phyloP scores from a whole-genome alignment of 257 asterid genomes.

The Thymus quinquecostatus region DNA sequence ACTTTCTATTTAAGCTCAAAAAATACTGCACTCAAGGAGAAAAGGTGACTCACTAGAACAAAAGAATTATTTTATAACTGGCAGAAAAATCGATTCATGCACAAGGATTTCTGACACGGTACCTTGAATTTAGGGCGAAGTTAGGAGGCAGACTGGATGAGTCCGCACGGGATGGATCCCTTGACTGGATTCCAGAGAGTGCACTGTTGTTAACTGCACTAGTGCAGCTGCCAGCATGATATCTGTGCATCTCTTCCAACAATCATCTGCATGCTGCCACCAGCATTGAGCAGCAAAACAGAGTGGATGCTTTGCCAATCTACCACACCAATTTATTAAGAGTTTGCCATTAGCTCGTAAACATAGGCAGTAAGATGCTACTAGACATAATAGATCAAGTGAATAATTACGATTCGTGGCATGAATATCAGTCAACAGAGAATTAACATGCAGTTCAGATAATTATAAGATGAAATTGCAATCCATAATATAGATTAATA shows the following conservation, averaged over 20 bases:
- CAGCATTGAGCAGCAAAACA: slow-evolving; percentile 73
- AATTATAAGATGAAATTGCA: not conserved
- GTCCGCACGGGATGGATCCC: slow-evolving; percentile 83
- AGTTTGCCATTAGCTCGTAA: slow-evolving; percentile 5
- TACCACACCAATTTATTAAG: slow-evolving; percentile 29
- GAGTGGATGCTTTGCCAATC: slow-evolving; percentile 33
- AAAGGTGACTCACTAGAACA: not conserved
- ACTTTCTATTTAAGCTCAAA: not conserved
- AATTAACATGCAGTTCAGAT: not conserved
- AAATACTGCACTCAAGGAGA: not conserved
- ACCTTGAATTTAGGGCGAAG: slow-evolving; percentile 79
- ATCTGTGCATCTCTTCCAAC: slow-evolving; percentile 97
- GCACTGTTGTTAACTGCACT: slow-evolving; percentile 93
- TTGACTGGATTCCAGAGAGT: slow-evolving; percentile 67
- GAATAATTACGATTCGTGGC: not conserved
- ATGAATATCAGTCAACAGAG: not conserved
- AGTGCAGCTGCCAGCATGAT: slow-evolving; percentile 94
- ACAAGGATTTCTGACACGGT: slow-evolving; percentile 20
- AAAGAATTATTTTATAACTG: not conserved
- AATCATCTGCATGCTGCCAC: slow-evolving; percentile 96
- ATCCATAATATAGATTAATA: not conserved
- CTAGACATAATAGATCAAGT: slow-evolving; percentile 3
- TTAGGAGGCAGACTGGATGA: slow-evolving; percentile 66
- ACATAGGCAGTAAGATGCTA: not conserved
- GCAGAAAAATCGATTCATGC: slow-evolving; percentile 7